phyloP scores from a whole-genome alignment of 2,329 filamentous ascomycete species.

The Biscogniauxia sp. region DNA sequence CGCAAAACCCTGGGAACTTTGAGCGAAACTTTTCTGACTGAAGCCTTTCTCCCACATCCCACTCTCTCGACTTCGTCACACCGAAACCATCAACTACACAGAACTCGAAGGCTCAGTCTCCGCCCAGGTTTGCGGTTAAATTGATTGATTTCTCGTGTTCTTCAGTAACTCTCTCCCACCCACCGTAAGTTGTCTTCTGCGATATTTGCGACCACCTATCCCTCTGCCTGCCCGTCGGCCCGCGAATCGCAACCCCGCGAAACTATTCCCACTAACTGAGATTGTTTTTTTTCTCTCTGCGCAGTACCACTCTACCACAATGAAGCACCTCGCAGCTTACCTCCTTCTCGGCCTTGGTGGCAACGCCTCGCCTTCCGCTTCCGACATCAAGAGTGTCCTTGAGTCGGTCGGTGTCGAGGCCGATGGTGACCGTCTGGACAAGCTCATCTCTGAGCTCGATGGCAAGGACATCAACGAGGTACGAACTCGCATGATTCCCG shows the following conservation, averaged over 20 bases:
- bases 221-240: too few relatives aligned
- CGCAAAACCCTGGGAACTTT: slow-evolving; percentile 20
- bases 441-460: slow-evolving; percentile 86
- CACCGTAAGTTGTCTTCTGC: slow-evolving; percentile 34
- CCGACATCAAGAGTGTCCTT: slow-evolving; percentile 86
- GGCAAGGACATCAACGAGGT: slow-evolving; percentile 94
- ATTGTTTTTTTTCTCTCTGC: slow-evolving; percentile 1
- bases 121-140: slow-evolving; percentile 97
- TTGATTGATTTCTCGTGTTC: slow-evolving; percentile 98
- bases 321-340: slow-evolving; percentile 99
- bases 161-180: slow-evolving; percentile 28
- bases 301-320: slow-evolving; percentile 60
- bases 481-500: slow-evolving; percentile 34
- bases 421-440: slow-evolving; percentile 79
- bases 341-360: slow-evolving; percentile 93
- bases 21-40: slow-evolving; percentile 27
- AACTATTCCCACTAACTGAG: slow-evolving; percentile 17
- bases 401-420: slow-evolving; percentile 93
- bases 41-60: slow-evolving; percentile 24
- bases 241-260: slow-evolving; percentile 4
- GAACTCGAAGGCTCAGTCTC: slow-evolving; percentile 99
- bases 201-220: slow-evolving; percentile 1
- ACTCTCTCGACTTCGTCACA: slow-evolving; percentile 31
- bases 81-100: slow-evolving; percentile 35
- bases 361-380: slow-evolving; percentile 82